Evolutionary conservation across 2,329 filamentous ascomycete species (phyloP), one percentile per base, ranked within the genome.

Genomic region (Gremmenia infestans): DNA sequence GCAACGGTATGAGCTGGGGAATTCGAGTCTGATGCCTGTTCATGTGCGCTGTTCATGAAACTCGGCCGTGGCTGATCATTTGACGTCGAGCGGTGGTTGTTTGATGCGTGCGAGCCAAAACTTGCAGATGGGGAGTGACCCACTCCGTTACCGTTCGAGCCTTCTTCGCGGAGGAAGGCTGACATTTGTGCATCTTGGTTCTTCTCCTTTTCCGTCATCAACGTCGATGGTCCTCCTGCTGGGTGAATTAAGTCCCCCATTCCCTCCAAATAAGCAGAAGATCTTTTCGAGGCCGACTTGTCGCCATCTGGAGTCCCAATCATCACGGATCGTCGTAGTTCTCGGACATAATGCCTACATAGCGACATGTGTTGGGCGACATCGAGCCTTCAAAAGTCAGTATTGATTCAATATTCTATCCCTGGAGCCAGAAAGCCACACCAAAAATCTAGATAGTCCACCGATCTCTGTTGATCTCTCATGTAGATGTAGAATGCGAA

Each of bases 401-500:
- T 53, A 49, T 42, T 12, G 12, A 35, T 17, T n/a, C n/a, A 9
- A 12, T 17, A 25, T 11, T 48, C 35, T 45, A 15, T 25, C 48
- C 23, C 11, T 22, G 42, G 40, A 15, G 25, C 22, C 12, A 47
- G 35, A 48, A 32, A 43, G 52, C 71, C 83, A 56, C 78, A 97
- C 94, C 95, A 99, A 74, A 99, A 99, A 71, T 99, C 94, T 43
- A 99, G 78, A 68, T 99, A 99, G 70, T 99, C 94, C 12, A 99
- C 94, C 7, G 93, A 97, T 71, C 92, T 86, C 73, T 99, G 94
- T 74, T 97, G 92, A 72, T 99, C 95, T 68, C 94, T 85, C 94
- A 99, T 99, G 75, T 96, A 99, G 67, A 99, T 99, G 75, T 99
- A 99, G 77, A 99, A 99, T 2, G 92, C 97, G 73, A 96, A 99